phyloP scores from a whole-genome alignment of 1,139 yeast species.

The Saccharomyces hybrid region DNA sequence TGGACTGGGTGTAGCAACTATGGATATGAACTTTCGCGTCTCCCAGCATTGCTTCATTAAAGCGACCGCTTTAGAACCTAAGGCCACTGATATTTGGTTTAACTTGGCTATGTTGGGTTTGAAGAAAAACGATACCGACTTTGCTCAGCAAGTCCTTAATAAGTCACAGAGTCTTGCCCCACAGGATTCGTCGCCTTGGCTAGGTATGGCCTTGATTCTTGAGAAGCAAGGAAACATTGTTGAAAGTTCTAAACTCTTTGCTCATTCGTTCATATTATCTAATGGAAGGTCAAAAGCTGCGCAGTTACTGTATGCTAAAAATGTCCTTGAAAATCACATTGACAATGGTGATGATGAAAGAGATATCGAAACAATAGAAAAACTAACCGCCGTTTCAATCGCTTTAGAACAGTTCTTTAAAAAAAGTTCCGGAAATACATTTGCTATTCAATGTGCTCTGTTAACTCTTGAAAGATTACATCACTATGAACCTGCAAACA shows the following conservation, averaged over 20 bases:
- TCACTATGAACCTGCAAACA: conserved; percentile 48
- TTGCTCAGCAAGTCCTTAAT: conserved; percentile 67
- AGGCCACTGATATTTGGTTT: conserved; percentile 68
- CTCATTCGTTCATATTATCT: conserved; percentile 72
- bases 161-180: conserved; percentile 82
- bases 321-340: conserved; percentile 41
- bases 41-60: conserved; percentile 91
- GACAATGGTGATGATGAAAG: conserved; percentile 40
- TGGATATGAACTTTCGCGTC: conserved; percentile 55
- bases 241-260: conserved; percentile 51
- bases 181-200: conserved; percentile 67
- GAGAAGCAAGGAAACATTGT: conserved; percentile 49
- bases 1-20: conserved; percentile 66
- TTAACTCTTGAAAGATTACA: conserved; percentile 65
- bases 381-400: conserved; percentile 56
- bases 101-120: conserved; percentile 76
- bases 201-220: conserved; percentile 72
- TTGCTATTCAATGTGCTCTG: conserved; percentile 55
- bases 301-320: conserved; percentile 62
- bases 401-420: conserved; percentile 70
- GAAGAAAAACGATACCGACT: conserved; percentile 55
- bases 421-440: conserved; percentile 54
- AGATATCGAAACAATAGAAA: conserved; percentile 55
- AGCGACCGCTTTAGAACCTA: conserved; percentile 62
- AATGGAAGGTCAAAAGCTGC: conserved; percentile 68